Percentiles rank a stretch among this genome's conserved stretches.
Conservation (phyloP, 1,139 yeast genomes). For the Kluyveromyces marxianus region DNA sequence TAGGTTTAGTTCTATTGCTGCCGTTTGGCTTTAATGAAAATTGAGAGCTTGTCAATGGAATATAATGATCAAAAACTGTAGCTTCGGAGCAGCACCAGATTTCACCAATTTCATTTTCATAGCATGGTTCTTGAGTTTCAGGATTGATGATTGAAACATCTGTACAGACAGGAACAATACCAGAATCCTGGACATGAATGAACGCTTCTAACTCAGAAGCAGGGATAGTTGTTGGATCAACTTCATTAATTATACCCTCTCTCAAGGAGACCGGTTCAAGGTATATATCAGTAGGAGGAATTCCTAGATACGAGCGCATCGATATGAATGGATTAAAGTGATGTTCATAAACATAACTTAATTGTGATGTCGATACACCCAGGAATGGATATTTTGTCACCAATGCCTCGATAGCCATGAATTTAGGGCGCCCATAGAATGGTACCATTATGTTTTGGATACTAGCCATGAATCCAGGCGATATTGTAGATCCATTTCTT, state of each 20-base stretch:
- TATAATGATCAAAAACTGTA: constrained; percentile 53
- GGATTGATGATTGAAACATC: constrained; percentile 94
- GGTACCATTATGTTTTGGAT: constrained; percentile 82
- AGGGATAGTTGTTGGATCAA: constrained; percentile 62
- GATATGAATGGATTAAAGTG: constrained; percentile 77
- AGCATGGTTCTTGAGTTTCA: constrained; percentile 71
- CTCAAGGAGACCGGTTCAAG: constrained; percentile 83
- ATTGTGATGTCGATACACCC: constrained; percentile 58
- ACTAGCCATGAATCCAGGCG: constrained; percentile 43
- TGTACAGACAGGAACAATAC: constrained; percentile 92
- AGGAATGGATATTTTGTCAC: constrained; percentile 59
- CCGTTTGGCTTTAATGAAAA: constrained; percentile 7
- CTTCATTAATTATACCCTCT: constrained; percentile 77
- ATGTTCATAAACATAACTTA: constrained; percentile 75
- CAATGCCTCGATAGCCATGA: constrained; percentile 50
- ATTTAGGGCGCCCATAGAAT: constrained; percentile 68
- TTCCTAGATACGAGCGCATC: constrained; percentile 70
- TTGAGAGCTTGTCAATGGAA: constrained; percentile 32
- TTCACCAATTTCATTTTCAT: constrained; percentile 94
- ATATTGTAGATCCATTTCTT: constrained; percentile 11
- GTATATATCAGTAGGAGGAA: constrained; percentile 82
- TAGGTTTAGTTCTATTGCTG: background rate
- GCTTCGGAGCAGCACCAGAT: constrained; percentile 95
- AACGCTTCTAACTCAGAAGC: constrained; percentile 35
- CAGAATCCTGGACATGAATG: constrained; percentile 82